A percentile compares a stretch with the other conserved stretches of the same genome.
Evolutionary conservation across 345 rosid species (phyloP).

Genomic region (Erucastrum elatum): DNA sequence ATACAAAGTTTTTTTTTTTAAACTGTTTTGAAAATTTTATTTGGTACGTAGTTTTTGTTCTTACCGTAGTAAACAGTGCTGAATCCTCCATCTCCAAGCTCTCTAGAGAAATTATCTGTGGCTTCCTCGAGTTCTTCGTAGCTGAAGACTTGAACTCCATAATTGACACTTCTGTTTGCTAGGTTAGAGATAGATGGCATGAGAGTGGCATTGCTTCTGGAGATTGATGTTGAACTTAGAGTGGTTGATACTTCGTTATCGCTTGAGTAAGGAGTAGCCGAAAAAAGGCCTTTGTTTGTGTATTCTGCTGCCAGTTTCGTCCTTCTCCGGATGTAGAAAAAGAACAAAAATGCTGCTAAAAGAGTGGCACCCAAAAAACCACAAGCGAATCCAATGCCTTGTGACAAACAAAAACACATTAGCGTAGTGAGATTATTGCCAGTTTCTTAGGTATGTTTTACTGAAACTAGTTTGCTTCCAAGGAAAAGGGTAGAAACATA

Average conservation of each 20-base stretch:
- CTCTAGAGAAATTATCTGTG: conserved; percentile 64
- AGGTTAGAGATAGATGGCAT: conserved; percentile 46
- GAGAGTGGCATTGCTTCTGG: conserved; percentile 44
- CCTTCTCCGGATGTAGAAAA: conserved; percentile 31
- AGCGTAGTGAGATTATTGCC: background rate
- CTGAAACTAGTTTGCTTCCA: background rate
- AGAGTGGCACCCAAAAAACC: conserved; percentile 37
- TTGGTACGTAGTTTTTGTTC: conserved; percentile 16
- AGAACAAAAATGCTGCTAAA: conserved; percentile 14
- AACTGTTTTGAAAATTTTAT: background rate
- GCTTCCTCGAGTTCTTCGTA: conserved; percentile 81
- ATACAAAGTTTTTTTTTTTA: background rate
- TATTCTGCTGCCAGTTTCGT: conserved; percentile 44
- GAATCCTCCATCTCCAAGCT: conserved; percentile 85
- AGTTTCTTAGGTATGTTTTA: background rate
- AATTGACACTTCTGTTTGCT: conserved; percentile 53
- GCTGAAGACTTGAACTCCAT: conserved; percentile 70
- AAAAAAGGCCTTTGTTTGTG: conserved; percentile 40
- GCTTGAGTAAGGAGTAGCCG: conserved; percentile 43
- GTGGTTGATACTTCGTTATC: too few relatives aligned
- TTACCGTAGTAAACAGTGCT: conserved; percentile 89
- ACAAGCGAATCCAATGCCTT: conserved; percentile 46
- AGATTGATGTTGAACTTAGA: conserved; percentile 36
- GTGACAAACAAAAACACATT: background rate
- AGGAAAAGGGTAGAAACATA: background rate